Base-by-base conservation (phyloP, 73 alveolate genomes). In the Paramecium biaurelia region DNA sequence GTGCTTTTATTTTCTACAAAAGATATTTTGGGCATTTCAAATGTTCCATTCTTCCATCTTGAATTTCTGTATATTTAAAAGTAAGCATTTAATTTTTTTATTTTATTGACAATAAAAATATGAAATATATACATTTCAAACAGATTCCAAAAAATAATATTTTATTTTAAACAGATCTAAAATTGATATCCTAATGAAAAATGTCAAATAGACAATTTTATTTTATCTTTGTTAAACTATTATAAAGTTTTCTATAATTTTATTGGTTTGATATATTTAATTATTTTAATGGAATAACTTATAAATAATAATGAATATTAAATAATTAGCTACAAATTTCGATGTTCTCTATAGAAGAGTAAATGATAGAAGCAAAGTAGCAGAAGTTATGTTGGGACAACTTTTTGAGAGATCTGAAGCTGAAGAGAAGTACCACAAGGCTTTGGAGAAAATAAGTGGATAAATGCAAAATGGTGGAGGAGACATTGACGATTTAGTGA, bases 401-500 rank as follows among this genome's bases (percentile, higher is more conserved):
- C 74, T 79, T 18, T 20, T 45, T 6, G 90, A 79, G 45, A 6
- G 90, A 43, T 41, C 90, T 12, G 90, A 79, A 14, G 74, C 90
- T 10, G 90, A 79, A 45, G 90, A 79, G n/a, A 79, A 79, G 56
- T 79, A 79, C 15, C 70, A 41, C 74, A 79, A 79, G 28, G 42
- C 45, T 43, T 45, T 79, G 42, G 90, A 79, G 74, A 38, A 45
- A 45, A 79, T 79, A 24, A 43, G 76, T 79, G 45, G 45, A 24
- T 20, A 32, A 30, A 79, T 79, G 90, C 28, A 79, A 42, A 43
- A 41, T 41, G 57, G 76, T 41, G 90, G 90, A 23, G 90, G 90
- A 24, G 90, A 79, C 10, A 79, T 79, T 7, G 90, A 79, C 43
- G 90, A 79, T 79, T 34, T 79, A 18, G 90, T 79, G 15, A 79